Base-by-base conservation (phyloP, 2,329 filamentous ascomycete species). In the Aspergillus luchuensis region DNA sequence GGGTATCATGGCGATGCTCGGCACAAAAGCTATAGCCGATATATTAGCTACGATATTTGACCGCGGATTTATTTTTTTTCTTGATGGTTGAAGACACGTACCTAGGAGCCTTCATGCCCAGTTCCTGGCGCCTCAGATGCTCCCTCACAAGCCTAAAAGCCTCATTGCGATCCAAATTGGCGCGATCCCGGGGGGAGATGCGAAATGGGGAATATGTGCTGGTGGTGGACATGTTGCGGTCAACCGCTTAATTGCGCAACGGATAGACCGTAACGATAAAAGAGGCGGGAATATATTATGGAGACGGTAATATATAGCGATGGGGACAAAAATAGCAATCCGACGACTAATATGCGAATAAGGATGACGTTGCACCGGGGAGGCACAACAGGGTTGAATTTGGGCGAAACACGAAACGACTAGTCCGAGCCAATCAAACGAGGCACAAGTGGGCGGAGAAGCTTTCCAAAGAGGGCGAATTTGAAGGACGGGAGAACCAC, bases 91-190 rank as follows among this genome's bases (percentile, higher is more conserved):
- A 19, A n/a, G 17, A n/a, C 28, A 63, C 67, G 13, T 67, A 72
- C 71, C 67, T 72, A 10, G 73, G 73, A 33, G 71, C 68, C 56
- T 73, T 67, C 64, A 71, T 73, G 41, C 71, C 74, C 58, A 71
- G 65, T 60, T 76, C 75, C 61, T 73, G 75, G 50, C 74, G 73
- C 53, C 67, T 69, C 39, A 78, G 63, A 49, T 73, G 71, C 33
- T 73, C 73, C 38, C 74, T 68, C 57, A 77, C 67, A 6, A 69
- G 66, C 17, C 60, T 64, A 53, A 78, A 78, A 21, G 72, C 68
- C 47, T 75, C 71, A 67, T 76, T 77, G 53, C 64, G 68, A 52
- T 72, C 71, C 58, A 77, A 58, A 19, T 70, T 69, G 39, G 71
- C 64, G 52, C 68, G 65, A 19, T 76, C 71, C 19, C 69, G 64